Base-by-base conservation (phyloP, 148 eudicot species). In the Limonium bicolor region DNA sequence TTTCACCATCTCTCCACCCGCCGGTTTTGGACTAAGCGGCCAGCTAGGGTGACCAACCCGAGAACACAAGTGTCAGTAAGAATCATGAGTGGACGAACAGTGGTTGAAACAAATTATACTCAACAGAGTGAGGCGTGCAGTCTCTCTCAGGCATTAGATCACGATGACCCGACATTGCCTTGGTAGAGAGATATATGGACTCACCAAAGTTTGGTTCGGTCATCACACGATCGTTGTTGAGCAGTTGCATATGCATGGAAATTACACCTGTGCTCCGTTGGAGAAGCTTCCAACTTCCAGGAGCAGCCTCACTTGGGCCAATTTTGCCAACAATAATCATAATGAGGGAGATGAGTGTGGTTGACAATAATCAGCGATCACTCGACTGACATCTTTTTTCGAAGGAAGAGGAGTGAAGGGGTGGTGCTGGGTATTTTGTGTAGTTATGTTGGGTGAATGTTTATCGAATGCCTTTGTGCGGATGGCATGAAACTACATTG, bases 41-140 rank as follows among this genome's bases (percentile, higher is more conserved):
- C 96, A 27, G 78, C 71, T 2, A 74, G 54, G 30, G 54, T 28
- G 31, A 62, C 44, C 0, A 65, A 13, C 90, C 94, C 1, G 94
- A 87, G 21, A 94, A 82, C 82, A 82, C 88, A 87, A 0, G 59
- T 56, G 62, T 82, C 73, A 9, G 86, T 68, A 3, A 46, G 65
- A 32, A 87, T 66, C 23, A 31, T 69, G 33, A 87, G 86, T 0
- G 96, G 80, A 0, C 94, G 82, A 15, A 82, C 10, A 5, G 66
- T 41, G 52, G 78, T 82, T 10, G 61, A 0, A 50, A 27, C 2
- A 69, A 50, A 46, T 79, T 58, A 49, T 76, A 87, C 51, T 73
- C 90, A 7, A 60, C 80, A 0, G 96, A 82, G 54, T 87, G 96
- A 7, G 90, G 94, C 0, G 82, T 52, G 58, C 95, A 80, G 46